Conservation (phyloP, 192 early-diverging fungal genomes). For the Coemansia sp. region DNA sequence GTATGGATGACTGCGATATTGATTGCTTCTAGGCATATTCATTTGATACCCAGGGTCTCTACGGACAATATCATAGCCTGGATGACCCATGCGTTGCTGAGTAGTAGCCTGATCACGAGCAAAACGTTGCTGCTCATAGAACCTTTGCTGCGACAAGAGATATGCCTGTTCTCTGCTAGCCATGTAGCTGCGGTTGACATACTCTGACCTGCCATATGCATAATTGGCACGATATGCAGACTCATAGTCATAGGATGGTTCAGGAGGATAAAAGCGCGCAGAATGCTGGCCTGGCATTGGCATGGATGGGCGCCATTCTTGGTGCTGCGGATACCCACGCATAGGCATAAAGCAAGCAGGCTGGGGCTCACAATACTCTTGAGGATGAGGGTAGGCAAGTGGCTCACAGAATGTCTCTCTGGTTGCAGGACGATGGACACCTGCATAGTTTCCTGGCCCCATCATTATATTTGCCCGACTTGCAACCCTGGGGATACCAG, state of each 20-base stretch:
- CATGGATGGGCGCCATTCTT: background rate
- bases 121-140: background rate
- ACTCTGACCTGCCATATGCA: background rate
- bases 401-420: background rate
- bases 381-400: background rate
- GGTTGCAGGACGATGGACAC: background rate
- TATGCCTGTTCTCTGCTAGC: background rate
- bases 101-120: background rate
- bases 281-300: background rate
- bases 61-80: background rate
- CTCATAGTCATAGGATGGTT: background rate
- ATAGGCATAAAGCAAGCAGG: background rate
- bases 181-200: background rate
- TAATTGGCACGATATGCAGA: background rate
- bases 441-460: background rate
- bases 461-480: background rate
- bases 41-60: background rate
- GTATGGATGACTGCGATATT: conserved; percentile 2
- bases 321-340: background rate
- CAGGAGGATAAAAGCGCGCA: background rate
- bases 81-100: background rate
- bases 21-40: background rate
- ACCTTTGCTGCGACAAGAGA: background rate
- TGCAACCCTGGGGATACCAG: background rate
- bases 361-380: background rate